Evolutionary conservation across 1,284 basidiomycete genomes (phyloP).

Genomic region (Schizophyllum amplum): DNA sequence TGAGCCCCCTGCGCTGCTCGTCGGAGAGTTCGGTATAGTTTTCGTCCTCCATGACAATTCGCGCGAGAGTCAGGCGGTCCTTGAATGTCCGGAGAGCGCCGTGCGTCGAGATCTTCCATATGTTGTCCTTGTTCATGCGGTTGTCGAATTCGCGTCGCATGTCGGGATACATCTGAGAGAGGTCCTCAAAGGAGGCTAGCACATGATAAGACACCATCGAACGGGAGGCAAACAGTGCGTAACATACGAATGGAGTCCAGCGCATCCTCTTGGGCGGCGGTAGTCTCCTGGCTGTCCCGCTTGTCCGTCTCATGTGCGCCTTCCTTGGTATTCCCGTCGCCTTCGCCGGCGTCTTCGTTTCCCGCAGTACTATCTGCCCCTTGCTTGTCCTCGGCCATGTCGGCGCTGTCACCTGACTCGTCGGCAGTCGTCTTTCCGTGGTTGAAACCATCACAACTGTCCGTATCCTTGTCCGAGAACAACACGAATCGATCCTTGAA

Average conservation of each 20-base stretch:
- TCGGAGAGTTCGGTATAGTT: constrained; percentile 7
- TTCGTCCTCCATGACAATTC: constrained; percentile 7
- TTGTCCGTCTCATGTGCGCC: no score
- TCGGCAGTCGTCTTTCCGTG: no score
- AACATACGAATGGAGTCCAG: constrained; percentile 2
- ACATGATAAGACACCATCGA: no score
- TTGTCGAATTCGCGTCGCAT: not conserved
- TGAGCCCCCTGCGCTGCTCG: constrained; percentile 4
- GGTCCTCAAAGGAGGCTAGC: constrained; percentile 1
- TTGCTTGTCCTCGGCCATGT: no score
- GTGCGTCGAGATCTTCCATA: constrained; percentile 1
- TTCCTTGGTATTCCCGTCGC: no score
- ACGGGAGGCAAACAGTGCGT: not conserved
- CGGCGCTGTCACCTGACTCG: no score
- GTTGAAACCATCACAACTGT: no score
- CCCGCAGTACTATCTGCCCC: no score
- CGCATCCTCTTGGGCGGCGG: no score
- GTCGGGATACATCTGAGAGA: constrained; percentile 2
- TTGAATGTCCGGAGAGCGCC: constrained; percentile 16
- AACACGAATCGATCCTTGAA: not conserved
- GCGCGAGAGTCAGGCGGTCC: constrained; percentile 15
- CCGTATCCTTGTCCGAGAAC: no score
- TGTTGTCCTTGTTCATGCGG: constrained; percentile 8
- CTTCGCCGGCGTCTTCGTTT: no score
- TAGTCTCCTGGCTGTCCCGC: no score